Conservation (phyloP, 495 filamentous ascomycete species). For the Neurospora intermedia region DNA sequence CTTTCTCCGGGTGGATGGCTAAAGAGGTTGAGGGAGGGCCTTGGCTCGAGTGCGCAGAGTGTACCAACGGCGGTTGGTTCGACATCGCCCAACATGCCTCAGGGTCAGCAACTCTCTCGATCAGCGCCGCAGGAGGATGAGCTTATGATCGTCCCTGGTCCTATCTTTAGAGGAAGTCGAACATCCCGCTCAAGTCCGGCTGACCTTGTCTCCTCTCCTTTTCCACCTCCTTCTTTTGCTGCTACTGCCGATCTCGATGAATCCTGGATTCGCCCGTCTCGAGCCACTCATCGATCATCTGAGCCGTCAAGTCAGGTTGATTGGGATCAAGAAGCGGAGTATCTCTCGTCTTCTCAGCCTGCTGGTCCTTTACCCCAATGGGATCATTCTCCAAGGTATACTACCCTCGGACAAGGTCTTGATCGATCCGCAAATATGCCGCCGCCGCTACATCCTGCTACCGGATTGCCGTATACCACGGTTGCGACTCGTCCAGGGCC, state of each 20-base stretch:
- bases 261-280: not conserved
- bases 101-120: not conserved
- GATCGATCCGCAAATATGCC: not conserved
- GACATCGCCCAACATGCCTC: not conserved
- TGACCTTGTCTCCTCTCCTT: conserved; percentile 8
- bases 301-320: not conserved
- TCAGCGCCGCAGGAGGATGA: conserved; percentile 3
- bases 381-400: not conserved
- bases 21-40: not conserved
- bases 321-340: conserved; percentile 7
- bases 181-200: conserved; percentile 21
- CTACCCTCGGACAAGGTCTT: not conserved
- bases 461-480: not conserved
- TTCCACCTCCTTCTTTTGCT: conserved; percentile 20
- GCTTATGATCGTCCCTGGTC: conserved; percentile 1
- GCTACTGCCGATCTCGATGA: not conserved
- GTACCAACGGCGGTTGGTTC: conserved; percentile 2
- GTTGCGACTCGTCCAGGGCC: not conserved
- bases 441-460: not conserved
- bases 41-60: not conserved
- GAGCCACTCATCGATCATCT: not conserved
- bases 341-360: conserved; percentile 14
- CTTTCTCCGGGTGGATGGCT: not conserved
- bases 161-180: conserved; percentile 20
- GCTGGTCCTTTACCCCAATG: conserved; percentile 9